Evolutionary conservation across 495 filamentous ascomycete genomes (phyloP).

Genomic region (Mycothermus thermophilus): DNA sequence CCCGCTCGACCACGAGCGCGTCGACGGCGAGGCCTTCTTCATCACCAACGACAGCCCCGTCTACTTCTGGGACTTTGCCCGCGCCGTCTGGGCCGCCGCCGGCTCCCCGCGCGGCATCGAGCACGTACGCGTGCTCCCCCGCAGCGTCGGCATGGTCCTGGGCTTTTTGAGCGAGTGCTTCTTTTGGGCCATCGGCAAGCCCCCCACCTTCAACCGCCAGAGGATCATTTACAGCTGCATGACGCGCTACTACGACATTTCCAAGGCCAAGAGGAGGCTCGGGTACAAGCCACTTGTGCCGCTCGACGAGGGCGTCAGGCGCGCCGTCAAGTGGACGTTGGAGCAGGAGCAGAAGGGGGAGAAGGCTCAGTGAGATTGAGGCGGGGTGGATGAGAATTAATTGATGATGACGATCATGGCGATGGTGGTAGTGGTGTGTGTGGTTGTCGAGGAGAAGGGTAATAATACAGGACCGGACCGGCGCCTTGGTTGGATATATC

Average conservation of each 20-base stretch:
- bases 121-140: slow-evolving; percentile 54
- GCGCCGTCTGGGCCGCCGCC: slow-evolving; percentile 62
- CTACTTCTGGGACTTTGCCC: slow-evolving; percentile 92
- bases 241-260: slow-evolving; percentile 71
- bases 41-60: slow-evolving; percentile 86
- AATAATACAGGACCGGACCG: no score
- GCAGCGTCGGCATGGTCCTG: slow-evolving; percentile 47
- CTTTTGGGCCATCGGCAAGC: slow-evolving; percentile 52
- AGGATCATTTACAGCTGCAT: slow-evolving; percentile 66
- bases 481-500: no score
- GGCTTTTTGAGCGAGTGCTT: slow-evolving; percentile 58
- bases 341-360: slow-evolving; percentile 32
- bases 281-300: slow-evolving; percentile 63
- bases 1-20: slow-evolving; percentile 59
- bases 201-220: slow-evolving; percentile 59
- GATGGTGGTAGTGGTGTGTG: no score
- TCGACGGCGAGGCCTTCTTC: slow-evolving; percentile 91
- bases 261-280: slow-evolving; percentile 68
- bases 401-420: no score
- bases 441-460: no score
- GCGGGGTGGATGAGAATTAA: no score
- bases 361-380: no score
- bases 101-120: slow-evolving; percentile 49
- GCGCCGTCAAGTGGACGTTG: slow-evolving; percentile 52
- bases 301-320: slow-evolving; percentile 59